Evolutionary conservation across 768 basidiomycete species (phyloP), one percentile per base, ranked within the genome.

Genomic region (Leccinum arenicola): DNA sequence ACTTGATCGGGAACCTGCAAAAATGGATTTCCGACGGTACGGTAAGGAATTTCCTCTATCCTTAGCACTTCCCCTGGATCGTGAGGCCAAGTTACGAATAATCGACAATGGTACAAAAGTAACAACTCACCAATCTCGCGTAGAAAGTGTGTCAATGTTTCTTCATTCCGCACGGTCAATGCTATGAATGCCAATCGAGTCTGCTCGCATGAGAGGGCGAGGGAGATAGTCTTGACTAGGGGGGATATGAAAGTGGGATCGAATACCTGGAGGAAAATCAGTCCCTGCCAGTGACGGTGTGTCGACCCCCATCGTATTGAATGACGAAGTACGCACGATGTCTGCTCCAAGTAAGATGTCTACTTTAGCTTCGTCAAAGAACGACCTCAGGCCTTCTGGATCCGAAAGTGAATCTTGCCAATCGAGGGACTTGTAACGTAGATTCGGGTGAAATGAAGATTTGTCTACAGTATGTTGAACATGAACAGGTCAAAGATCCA

Each of bases 261-360:
- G 64, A 85, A 92, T 6, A 88, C 84, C 89, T 91, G 60, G 53
- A 23, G 23, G 14, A 15, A 5, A 48, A 54, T n/a, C 56, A 36
- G 15, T 38, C n/a, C 51, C 23, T 55, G 36, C 11, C 33, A 33
- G 33, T 33, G 33, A 45, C n/a, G 43, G 38, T 52, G 49, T 48
- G 36, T 12, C 4, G 33, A 35, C 15, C 31, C 27, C 31, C 10
- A n/a, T 35, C 25, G 3, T 53, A 15, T 43, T 27, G 33, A 3
- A 33, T 49, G 35, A n/a, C 15, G 38, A 33, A 47, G 48, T 40
- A 64, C 78, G 48, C 59, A 82, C 82, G 50, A 91, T 76, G 67
- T 93, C 91, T 45, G 91, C 86, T 8, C 91, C 90, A 1, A 93
- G 66, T 38, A 93, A 76, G 7, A 91, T 55, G 52, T 89, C 84